Conservation (phyloP, 2,329 filamentous ascomycete species). For the Claviceps humidiphila region DNA sequence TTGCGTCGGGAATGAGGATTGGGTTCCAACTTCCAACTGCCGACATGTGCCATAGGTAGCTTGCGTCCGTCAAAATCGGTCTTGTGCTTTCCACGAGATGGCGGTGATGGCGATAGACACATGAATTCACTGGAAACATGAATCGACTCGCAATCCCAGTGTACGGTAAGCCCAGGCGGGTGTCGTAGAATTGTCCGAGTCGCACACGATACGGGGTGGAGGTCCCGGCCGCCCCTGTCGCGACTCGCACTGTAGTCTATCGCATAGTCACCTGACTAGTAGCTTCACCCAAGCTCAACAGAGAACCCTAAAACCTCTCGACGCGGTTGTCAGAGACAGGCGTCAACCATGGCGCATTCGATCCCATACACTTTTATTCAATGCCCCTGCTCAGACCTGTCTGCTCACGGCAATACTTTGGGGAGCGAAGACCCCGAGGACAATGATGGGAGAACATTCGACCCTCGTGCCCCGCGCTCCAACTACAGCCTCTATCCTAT, state of each 20-base stretch:
- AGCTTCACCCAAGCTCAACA: neutral
- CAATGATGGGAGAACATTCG: slow-evolving; percentile 68
- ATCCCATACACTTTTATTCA: slow-evolving; percentile 54
- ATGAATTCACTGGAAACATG: too few species aligned
- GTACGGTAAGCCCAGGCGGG: too few species aligned
- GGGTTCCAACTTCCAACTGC: too few species aligned
- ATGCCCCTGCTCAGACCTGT: slow-evolving; percentile 47
- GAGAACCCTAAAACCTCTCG: neutral
- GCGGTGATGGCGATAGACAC: too few species aligned
- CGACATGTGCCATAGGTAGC: neutral
- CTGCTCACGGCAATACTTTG: slow-evolving; percentile 19
- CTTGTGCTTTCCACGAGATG: neutral
- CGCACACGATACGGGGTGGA: too few species aligned
- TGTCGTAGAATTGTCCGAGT: too few species aligned
- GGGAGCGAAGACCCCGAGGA: slow-evolving; percentile 31
- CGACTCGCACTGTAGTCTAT: too few species aligned
- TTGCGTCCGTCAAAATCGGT: neutral
- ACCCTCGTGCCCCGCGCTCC: slow-evolving; percentile 70
- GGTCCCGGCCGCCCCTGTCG: too few species aligned
- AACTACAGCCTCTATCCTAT: slow-evolving; percentile 89
- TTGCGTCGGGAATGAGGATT: neutral
- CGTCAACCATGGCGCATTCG: slow-evolving; percentile 32
- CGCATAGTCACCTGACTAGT: slow-evolving; percentile 2
- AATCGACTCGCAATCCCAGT: too few species aligned
- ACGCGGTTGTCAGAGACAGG: neutral